Evolutionary conservation across 116 monocot species (phyloP), one percentile per base, ranked within the genome.

Genomic region (Iris pallida): DNA sequence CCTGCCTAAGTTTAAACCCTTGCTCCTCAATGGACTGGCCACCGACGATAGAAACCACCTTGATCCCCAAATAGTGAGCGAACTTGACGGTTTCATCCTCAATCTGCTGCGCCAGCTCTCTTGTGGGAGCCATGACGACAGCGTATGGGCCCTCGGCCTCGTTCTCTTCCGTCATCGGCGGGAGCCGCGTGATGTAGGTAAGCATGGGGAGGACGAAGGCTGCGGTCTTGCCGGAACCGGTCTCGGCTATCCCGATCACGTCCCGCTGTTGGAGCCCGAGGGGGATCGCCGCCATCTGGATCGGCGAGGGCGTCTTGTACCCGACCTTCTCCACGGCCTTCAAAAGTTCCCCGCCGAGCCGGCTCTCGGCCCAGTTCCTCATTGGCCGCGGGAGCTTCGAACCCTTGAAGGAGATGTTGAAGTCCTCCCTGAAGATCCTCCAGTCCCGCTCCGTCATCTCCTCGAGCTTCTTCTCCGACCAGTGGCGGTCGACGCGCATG

Each of bases 1-100:
- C 97, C 67, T 98, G 93, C 66, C 97, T 79, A 6, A 98, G 80
- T 64, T 82, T 87, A 59, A 98, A 92, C 2, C 93, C 97, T 75
- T 98, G 97, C 67, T 98, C 97, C 68, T 98, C 97, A 41, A 98
- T 98, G 3, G 97, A 98, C 75, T 98, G 97, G 13, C 97, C 97
- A 46, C 97, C 97, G n/a, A 98, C 97, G 72, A 98, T 93, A 0
- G 97, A 98, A 56, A 93, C 97, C 6, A 98, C 97, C 78, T 93
- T 98, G 66, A 98, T 93, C 12, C 93, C 97, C 62, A 98, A 68
- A 69, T 76, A 98, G 63, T 90, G 93, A 4, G 97, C 97, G 68
- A 98, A 98, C 66, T 93, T 98, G 45, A 93, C 85, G 7, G 97
- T 98, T 67, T 98, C 97, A 49, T 98, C 97, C 73, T 98, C 92